Base-by-base conservation (phyloP, 805 yeast genomes). In the Yarrowia divulgata region DNA sequence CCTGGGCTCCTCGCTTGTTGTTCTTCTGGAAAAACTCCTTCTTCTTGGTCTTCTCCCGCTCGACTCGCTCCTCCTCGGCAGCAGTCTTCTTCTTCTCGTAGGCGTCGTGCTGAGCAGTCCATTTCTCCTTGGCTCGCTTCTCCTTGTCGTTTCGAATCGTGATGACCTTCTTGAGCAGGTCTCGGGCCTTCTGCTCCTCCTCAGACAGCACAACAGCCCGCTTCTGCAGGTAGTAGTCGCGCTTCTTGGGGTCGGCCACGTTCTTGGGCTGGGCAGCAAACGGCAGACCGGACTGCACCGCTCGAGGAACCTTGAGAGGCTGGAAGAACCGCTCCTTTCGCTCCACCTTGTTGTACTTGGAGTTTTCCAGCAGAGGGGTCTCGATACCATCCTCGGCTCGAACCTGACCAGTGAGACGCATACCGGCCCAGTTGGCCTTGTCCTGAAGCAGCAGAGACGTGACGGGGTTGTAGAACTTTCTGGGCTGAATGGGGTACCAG, bases 401-500 rank as follows among this genome's bases (percentile, higher is more conserved):
- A 52, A 95, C 93, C 75, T 90, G 90, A 70, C 99, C 99, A 0
- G 98, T 95, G 71, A 94, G 83, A 76, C 97, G 86, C 97, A 95
- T 93, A 72, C 99, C 99, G 75, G 86, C 86, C 99, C 99, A 95
- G 75, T 91, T 91, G 40, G 84, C 82, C 80, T 95, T 95, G 73
- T 92, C 86, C 43, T 81, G 77, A 70, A 93, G 79, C 74, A 96
- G 83, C 76, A 94, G 82, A 1, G 99, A 95, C 0, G 98, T 90
- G 23, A 95, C 98, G 1, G 98, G 98, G 77, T 95, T 96, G 80
- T 94, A 96, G 80, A 92, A 95, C 78, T 88, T 88, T 79, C 94
- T 90, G 16, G 95, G 90, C 72, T 85, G 88, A 46, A 95, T 96
- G 1, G 98, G 98, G 77, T 93, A 93, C 99, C 99, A 95, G 3